Evolutionary conservation across 192 early-diverging fungal genomes (phyloP), one percentile per base, ranked within the genome.

Genomic region (Backusella tuberculispora): DNA sequence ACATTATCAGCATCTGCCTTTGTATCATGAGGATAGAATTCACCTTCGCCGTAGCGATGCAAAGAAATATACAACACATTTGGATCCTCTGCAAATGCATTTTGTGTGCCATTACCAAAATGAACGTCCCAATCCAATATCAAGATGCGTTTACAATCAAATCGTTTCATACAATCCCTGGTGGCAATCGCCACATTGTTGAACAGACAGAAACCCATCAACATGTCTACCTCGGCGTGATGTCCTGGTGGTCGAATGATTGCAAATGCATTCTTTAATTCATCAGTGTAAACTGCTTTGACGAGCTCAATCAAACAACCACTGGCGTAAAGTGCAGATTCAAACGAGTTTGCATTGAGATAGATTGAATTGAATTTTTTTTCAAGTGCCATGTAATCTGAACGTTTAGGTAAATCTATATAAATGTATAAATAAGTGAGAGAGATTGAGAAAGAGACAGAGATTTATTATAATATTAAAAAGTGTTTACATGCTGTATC

Each of bases 91-190:
- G 90, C 89, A 73, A 98, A 98, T 1, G 84, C 82, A 6, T 92
- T 86, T 66, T 98, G 95, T 45, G 92, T 97, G 4, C 96, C 96
- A 76, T 98, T 98, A 85, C 95, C 96, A 76, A 97, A 96, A 80
- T 98, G 96, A 13, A 98, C 84, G 74, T 98, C 96, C 96, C 97
- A 98, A 73, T 98, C 97, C 17, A 98, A 78, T 15, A 98, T 91
- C 81, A 98, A 79, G 12, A 98, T 85, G 48, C 86, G 84, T 41
- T 85, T 70, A 14, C 83, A 80, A 8, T 83, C 78, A 29, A 83
- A 74, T 4, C 81, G 37, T 26, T 63, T 48, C 65, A 90, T 86
- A 7, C 94, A 69, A 43, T 90, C 88, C 17, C 85, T 81, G 1
- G 92, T 83, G 2, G 96, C 94, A 37, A 98, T 88, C 0, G 94